Evolutionary conservation across 305 asterid species (phyloP), one percentile per base, ranked within the genome.

Genomic region (Coffea humblotiana): DNA sequence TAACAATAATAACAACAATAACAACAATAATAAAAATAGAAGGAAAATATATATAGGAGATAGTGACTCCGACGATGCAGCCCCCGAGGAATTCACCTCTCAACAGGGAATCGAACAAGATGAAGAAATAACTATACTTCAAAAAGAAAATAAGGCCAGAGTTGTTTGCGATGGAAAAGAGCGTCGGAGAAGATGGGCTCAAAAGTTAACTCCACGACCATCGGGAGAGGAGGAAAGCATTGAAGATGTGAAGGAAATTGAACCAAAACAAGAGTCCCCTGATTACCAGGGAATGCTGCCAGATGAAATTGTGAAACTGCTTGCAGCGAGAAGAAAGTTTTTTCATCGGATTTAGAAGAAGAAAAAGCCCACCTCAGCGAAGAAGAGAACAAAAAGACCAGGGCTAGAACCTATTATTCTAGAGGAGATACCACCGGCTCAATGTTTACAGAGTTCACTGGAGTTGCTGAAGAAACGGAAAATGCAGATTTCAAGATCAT

Each of bases 401-500:
- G 93, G 97, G 84, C 78, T 78, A 48, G 96, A 84, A 74, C 88
- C 94, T 63, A 88, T 91, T 79, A 88, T 93, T 82, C 81, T 93
- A 86, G 91, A 88, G 51, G 93, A 95, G 66, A 77, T 93, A 66
- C 94, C 94, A 27, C 83, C 96, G 72, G 77, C 94, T 51, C 96
- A 78, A 23, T 95, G 99, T 79, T 83, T 88, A 74, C 90, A 92
- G 78, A 93, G 77, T 64, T 91, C 99, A 25, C 83, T 95, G 86
- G 97, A 91, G n/a, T 95, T 93, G 79, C 77, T 93, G 77, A 89
- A 90, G 89, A 92, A 90, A 81, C 81, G 93, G 65, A 92, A 87
- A 85, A 89, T 90, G 96, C 92, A 88, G 87, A 90, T 93, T 75
- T 54, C 97, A 65, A 95, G 98, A 86, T 95, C 99, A 72, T 88